Conservation (phyloP, 2,329 filamentous ascomycete genomes). For the Penicillium sp. region DNA sequence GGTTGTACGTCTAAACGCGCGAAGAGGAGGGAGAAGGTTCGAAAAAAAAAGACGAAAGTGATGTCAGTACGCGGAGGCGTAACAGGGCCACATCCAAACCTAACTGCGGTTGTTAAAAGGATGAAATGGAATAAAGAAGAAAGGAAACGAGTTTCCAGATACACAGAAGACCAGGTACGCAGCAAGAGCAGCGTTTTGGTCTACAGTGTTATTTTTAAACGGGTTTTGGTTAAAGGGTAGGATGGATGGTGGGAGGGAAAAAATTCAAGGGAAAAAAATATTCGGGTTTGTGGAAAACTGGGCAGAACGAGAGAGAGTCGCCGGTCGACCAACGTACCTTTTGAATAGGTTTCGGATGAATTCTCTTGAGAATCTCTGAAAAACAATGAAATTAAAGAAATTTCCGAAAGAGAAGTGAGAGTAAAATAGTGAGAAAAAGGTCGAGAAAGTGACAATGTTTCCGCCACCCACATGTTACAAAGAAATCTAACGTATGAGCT, state of each 20-base stretch:
- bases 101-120: slow-evolving; percentile 14
- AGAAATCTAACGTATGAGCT: background rate
- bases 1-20: slow-evolving; percentile 31
- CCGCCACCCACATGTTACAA: slow-evolving; percentile 21
- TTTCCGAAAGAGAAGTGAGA: slow-evolving; percentile 14
- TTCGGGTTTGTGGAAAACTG: slow-evolving; percentile 18
- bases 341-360: background rate
- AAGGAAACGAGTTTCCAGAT: slow-evolving; percentile 16
- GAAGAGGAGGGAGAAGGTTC: slow-evolving; percentile 11
- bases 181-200: slow-evolving; percentile 23
- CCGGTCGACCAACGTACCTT: slow-evolving; percentile 6
- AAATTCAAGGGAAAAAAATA: slow-evolving; percentile 25
- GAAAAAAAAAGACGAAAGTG: slow-evolving; percentile 14
- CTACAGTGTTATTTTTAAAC: slow-evolving; percentile 10
- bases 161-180: slow-evolving; percentile 25
- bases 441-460: background rate
- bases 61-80: slow-evolving; percentile 26
- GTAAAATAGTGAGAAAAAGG: background rate
- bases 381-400: background rate
- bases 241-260: slow-evolving; percentile 19
- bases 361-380: background rate
- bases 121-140: slow-evolving; percentile 12
- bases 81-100: slow-evolving; percentile 28
- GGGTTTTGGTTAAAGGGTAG: slow-evolving; percentile 10
- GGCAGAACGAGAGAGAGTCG: background rate